Percentiles rank a stretch among this genome's conserved stretches.
phyloP scores from a whole-genome alignment of 2,329 filamentous ascomycete species.

The Cordyceps fumosorosea region DNA sequence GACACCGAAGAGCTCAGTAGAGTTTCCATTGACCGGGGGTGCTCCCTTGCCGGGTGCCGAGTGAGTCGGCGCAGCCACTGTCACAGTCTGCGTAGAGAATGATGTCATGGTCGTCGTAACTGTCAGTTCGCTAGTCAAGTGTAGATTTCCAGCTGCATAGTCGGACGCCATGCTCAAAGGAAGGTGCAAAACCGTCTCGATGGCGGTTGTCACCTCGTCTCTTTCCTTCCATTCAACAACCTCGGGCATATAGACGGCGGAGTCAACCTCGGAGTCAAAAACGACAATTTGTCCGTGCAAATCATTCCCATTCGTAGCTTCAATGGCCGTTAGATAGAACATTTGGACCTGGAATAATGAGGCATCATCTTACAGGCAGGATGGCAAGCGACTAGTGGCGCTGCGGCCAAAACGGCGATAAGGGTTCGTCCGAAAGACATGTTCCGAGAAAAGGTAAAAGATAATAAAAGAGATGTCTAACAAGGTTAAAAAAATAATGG shows the following conservation, averaged over 20 bases:
- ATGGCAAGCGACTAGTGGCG: slow-evolving; percentile 17
- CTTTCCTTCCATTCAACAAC: slow-evolving; percentile 58
- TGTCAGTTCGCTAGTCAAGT: neutral
- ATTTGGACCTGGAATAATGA: neutral
- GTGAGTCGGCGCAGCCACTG: neutral
- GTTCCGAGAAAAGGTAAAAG: slow-evolving; percentile 12
- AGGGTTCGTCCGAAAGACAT: slow-evolving; percentile 20
- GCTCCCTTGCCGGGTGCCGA: neutral
- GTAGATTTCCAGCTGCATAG: neutral
- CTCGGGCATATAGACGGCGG: slow-evolving; percentile 37
- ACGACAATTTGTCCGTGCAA: slow-evolving; percentile 27
- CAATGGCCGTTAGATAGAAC: neutral
- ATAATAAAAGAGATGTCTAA: neutral
- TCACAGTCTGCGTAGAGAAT: slow-evolving; percentile 7
- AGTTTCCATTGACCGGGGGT: neutral
- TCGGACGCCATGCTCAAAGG: slow-evolving; percentile 12
- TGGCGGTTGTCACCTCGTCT: slow-evolving; percentile 40
- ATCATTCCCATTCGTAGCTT: slow-evolving; percentile 26
- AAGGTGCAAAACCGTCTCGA: slow-evolving; percentile 26
- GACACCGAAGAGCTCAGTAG: slow-evolving; percentile 31
- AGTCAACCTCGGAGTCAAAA: slow-evolving; percentile 30
- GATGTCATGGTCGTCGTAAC: neutral
- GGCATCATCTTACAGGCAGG: slow-evolving; percentile 20
- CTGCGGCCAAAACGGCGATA: slow-evolving; percentile 20
- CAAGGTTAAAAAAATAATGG: neutral